A percentile compares a stretch with the other conserved stretches of the same genome.
Evolutionary conservation across 2,329 filamentous ascomycete species (phyloP).

Genomic region (Phialophora chinensis): DNA sequence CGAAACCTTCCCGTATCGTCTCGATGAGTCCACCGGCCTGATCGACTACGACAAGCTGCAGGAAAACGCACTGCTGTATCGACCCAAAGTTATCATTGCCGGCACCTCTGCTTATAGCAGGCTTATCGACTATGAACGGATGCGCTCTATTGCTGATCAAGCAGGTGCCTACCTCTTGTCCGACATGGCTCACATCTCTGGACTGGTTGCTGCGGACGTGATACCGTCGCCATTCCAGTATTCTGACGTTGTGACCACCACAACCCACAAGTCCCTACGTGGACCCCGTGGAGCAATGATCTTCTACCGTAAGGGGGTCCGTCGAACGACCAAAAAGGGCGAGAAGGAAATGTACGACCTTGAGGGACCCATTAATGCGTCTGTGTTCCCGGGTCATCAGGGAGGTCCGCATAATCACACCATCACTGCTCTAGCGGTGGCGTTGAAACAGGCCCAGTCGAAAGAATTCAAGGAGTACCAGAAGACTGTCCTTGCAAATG

Average conservation of each 20-base stretch:
- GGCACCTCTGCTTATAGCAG: slow-evolving; percentile 96
- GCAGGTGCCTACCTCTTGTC: slow-evolving; percentile 89
- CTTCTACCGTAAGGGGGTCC: slow-evolving; percentile 93
- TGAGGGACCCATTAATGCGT: slow-evolving; percentile 90
- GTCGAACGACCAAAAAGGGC: slow-evolving; percentile 84
- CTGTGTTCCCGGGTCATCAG: slow-evolving; percentile 97
- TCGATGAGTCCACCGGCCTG: slow-evolving; percentile 86
- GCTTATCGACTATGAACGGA: slow-evolving; percentile 90
- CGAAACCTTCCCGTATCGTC: slow-evolving; percentile 92
- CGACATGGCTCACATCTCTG: slow-evolving; percentile 98
- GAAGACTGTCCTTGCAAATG: slow-evolving; percentile 85
- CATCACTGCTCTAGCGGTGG: slow-evolving; percentile 92
- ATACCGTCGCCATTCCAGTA: slow-evolving; percentile 87
- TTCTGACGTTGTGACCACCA: slow-evolving; percentile 95
- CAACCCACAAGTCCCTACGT: slow-evolving; percentile 95
- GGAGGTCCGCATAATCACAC: slow-evolving; percentile 99
- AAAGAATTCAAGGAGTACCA: slow-evolving; percentile 94
- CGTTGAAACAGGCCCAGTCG: slow-evolving; percentile 88
- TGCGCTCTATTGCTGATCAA: slow-evolving; percentile 90
- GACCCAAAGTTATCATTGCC: slow-evolving; percentile 93
- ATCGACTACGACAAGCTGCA: slow-evolving; percentile 96
- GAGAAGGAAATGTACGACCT: slow-evolving; percentile 87
- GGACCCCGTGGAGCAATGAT: slow-evolving; percentile 97
- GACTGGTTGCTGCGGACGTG: slow-evolving; percentile 88
- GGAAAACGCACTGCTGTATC: slow-evolving; percentile 83